Evolutionary conservation across 345 rosid species (phyloP).

Genomic region (Boechera stricta): DNA sequence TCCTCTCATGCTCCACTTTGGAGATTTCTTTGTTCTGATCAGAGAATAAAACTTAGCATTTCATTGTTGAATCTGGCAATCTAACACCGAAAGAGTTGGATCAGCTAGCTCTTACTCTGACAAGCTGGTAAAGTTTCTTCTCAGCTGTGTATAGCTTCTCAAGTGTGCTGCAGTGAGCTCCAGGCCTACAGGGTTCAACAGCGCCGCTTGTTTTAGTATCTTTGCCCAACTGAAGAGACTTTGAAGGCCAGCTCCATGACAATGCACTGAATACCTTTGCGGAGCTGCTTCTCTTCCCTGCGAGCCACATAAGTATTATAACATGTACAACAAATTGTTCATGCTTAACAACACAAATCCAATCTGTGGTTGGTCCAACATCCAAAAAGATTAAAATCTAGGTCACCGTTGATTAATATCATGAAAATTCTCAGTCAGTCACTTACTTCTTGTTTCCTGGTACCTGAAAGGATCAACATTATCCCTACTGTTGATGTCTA

Average conservation of each 20-base stretch:
- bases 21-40: slow-evolving; percentile 77
- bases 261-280: slow-evolving; percentile 90
- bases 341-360: background rate
- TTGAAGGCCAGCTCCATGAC: slow-evolving; percentile 94
- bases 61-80: slow-evolving; percentile 1
- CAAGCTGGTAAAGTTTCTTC: slow-evolving; percentile 79
- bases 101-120: slow-evolving; percentile 60
- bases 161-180: slow-evolving; percentile 83
- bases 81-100: slow-evolving; percentile 24
- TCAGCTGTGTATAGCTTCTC: slow-evolving; percentile 77
- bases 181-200: slow-evolving; percentile 77
- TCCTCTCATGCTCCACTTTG: slow-evolving; percentile 76
- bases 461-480: slow-evolving; percentile 53
- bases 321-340: slow-evolving; percentile 7
- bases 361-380: slow-evolving; percentile 19
- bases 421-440: slow-evolving; percentile 14
- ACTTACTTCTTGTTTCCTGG: slow-evolving; percentile 71
- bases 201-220: slow-evolving; percentile 51
- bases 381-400: background rate
- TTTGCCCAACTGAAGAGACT: slow-evolving; percentile 60
- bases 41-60: slow-evolving; percentile 13
- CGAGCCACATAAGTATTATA: slow-evolving; percentile 26
- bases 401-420: slow-evolving; percentile 10
- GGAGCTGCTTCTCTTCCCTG: slow-evolving; percentile 85
- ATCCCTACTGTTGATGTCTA: slow-evolving; percentile 63